phyloP scores from a whole-genome alignment of 208 protist genomes.

The Trypanosoma rangeli region DNA sequence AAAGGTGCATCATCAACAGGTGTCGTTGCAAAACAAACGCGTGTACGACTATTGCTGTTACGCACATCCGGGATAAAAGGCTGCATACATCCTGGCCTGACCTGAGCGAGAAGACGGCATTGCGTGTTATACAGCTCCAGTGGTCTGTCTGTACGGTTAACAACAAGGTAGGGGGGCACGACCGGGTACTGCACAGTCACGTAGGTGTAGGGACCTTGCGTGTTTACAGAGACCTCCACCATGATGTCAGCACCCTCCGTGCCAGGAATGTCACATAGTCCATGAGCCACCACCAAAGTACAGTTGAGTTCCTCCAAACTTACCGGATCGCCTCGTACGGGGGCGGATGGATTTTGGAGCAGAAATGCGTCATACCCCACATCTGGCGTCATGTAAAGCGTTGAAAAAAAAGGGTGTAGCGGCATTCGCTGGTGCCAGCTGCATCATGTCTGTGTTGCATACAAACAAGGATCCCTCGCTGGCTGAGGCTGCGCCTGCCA shows the following conservation, averaged over 20 bases:
- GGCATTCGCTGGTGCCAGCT: constrained; percentile 38
- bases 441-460: constrained; percentile 7
- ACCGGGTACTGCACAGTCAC: constrained; percentile 66
- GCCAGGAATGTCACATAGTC: background rate
- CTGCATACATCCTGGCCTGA: constrained; percentile 44
- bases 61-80: constrained; percentile 24
- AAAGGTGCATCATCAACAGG: background rate
- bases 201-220: constrained; percentile 77
- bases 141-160: constrained; percentile 66
- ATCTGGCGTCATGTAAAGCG: constrained; percentile 37
- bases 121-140: constrained; percentile 56
- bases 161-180: constrained; percentile 59
- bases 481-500: background rate
- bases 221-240: constrained; percentile 68
- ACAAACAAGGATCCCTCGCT: background rate
- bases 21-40: constrained; percentile 12
- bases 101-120: constrained; percentile 58
- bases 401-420: constrained; percentile 56
- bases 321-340: constrained; percentile 67
- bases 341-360: constrained; percentile 42
- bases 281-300: constrained; percentile 66
- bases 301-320: constrained; percentile 76
- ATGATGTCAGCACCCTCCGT: constrained; percentile 43
- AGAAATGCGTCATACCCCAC: constrained; percentile 72
- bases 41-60: constrained; percentile 14